Conservation (phyloP, 768 basidiomycete genomes). For the Auricularia auricula-judae region DNA sequence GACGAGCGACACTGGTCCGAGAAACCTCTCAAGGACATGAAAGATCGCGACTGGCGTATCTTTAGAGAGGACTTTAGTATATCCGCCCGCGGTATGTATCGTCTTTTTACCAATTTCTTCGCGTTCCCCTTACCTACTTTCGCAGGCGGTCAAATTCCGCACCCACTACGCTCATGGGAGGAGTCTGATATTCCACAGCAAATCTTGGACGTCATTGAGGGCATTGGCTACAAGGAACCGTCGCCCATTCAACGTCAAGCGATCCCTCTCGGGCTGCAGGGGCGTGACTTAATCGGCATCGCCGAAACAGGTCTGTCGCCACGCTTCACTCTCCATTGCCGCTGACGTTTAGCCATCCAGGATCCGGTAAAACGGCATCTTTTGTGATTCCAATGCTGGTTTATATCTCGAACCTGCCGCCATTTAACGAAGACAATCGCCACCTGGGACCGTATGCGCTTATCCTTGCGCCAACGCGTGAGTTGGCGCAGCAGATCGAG, state of each 20-base stretch:
- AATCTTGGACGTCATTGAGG: constrained; percentile 76
- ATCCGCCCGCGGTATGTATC: constrained; percentile 62
- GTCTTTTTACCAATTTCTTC: background rate
- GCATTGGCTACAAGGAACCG: constrained; percentile 94
- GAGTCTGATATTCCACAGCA: constrained; percentile 74
- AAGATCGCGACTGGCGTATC: constrained; percentile 97
- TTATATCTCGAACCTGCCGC: constrained; percentile 81
- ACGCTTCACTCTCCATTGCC: background rate
- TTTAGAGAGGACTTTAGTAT: constrained; percentile 99
- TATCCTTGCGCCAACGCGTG: constrained; percentile 94
- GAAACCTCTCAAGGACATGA: constrained; percentile 86
- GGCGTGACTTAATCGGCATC: constrained; percentile 95
- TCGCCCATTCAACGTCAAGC: constrained; percentile 96
- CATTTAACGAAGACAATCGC: constrained; percentile 83
- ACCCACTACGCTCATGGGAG: constrained; percentile 84
- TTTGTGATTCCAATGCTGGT: constrained; percentile 97
- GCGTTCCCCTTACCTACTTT: background rate
- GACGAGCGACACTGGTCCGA: constrained; percentile 99
- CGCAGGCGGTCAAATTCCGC: constrained; percentile 83
- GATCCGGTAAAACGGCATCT: constrained; percentile 97
- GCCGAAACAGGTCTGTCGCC: constrained; percentile 79
- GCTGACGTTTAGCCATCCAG: constrained; percentile 26
- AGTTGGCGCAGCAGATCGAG: constrained; percentile 96
- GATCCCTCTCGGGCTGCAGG: constrained; percentile 96
- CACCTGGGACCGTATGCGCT: constrained; percentile 90